Percentiles rank a stretch among this genome's conserved stretches.
Conservation (phyloP, 2,329 filamentous ascomycete genomes). For the Malbranchea zuffiana region DNA sequence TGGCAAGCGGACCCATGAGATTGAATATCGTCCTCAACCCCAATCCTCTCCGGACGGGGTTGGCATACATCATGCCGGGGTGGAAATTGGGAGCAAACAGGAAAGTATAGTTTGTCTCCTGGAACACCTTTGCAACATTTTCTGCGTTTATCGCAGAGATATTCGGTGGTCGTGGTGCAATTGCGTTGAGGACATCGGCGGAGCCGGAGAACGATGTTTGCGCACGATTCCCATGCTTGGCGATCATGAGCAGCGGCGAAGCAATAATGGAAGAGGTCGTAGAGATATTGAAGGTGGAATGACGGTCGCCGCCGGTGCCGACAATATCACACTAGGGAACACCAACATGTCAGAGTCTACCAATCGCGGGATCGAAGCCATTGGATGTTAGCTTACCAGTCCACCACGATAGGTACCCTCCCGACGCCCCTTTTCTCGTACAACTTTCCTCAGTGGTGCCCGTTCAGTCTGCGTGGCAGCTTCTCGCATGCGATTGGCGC, state of each 20-base stretch:
- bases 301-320: conserved; percentile 87
- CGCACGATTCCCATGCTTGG: conserved; percentile 92
- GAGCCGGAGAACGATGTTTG: conserved; percentile 93
- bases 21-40: conserved; percentile 98
- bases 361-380: neutral
- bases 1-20: conserved; percentile 80
- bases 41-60: conserved; percentile 72
- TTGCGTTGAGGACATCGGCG: conserved; percentile 74
- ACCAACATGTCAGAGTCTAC: conserved; percentile 8
- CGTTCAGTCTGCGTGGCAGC: conserved; percentile 65
- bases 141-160: conserved; percentile 62
- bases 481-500: conserved; percentile 70
- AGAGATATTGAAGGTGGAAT: conserved; percentile 97
- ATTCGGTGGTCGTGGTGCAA: conserved; percentile 59
- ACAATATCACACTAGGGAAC: conserved; percentile 70
- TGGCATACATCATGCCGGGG: conserved; percentile 83
- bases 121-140: conserved; percentile 63
- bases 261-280: conserved; percentile 90
- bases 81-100: conserved; percentile 95
- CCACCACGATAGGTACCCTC: conserved; percentile 73
- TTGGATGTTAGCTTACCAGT: conserved; percentile 50
- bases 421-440: conserved; percentile 49
- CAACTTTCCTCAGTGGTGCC: conserved; percentile 47
- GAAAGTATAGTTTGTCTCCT: conserved; percentile 80
- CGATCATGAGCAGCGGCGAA: conserved; percentile 70